Conservation (phyloP, 108 stramenopile species). For the Epipyxis sp. region DNA sequence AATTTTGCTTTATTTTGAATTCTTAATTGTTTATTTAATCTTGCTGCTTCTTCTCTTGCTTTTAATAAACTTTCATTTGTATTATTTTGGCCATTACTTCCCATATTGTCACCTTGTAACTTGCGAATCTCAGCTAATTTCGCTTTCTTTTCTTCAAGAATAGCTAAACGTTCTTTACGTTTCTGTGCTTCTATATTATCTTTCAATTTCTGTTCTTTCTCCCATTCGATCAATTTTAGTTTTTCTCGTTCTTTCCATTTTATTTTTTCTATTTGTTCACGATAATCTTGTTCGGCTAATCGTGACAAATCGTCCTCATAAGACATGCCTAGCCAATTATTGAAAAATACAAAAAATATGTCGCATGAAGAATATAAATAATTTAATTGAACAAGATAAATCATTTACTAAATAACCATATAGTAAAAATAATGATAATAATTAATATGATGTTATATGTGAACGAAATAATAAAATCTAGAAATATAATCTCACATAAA, state of each 20-base stretch:
- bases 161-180: slow-evolving; percentile 10
- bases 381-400: too few relatives aligned
- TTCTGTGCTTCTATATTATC: slow-evolving; percentile 9
- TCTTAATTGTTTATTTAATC: slow-evolving; percentile 16
- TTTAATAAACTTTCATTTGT: background rate
- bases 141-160: slow-evolving; percentile 15
- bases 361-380: too few relatives aligned
- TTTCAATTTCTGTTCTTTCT: slow-evolving; percentile 24
- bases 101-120: too few relatives aligned
- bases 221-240: slow-evolving; percentile 6
- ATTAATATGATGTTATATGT: too few relatives aligned
- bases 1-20: slow-evolving; percentile 34
- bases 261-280: slow-evolving; percentile 5
- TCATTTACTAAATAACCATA: too few relatives aligned
- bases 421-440: too few relatives aligned
- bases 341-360: slow-evolving; percentile 6
- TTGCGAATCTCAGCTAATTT: slow-evolving; percentile 8
- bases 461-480: too few relatives aligned
- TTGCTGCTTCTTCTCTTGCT: background rate
- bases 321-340: slow-evolving; percentile 18
- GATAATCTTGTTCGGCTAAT: slow-evolving; percentile 21
- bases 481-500: too few relatives aligned
- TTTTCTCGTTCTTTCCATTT: slow-evolving; percentile 6
- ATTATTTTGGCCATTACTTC: background rate
- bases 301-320: slow-evolving; percentile 11